A percentile compares a stretch with the other conserved stretches of the same genome.
Conservation (phyloP, 2,329 filamentous ascomycete genomes). For the Tolypocladium guangdongense region DNA sequence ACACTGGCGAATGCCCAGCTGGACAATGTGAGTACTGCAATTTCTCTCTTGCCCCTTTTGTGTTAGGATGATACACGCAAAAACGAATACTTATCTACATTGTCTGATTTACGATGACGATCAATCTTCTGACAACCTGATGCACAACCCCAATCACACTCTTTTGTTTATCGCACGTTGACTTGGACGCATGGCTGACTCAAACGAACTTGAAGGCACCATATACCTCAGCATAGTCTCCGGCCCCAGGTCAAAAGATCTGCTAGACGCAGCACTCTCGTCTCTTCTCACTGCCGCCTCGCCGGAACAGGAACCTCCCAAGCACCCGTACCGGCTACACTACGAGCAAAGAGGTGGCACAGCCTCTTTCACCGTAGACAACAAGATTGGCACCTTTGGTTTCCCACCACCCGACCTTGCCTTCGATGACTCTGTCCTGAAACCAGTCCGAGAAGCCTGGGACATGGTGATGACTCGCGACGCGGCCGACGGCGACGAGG, state of each 20-base stretch:
- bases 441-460: slow-evolving; percentile 62
- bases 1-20: slow-evolving; percentile 81
- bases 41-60: slow-evolving; percentile 19
- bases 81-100: slow-evolving; percentile 99
- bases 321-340: slow-evolving; percentile 38
- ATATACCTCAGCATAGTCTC: slow-evolving; percentile 27
- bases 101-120: slow-evolving; percentile 94
- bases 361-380: slow-evolving; percentile 19
- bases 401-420: slow-evolving; percentile 52
- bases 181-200: slow-evolving; percentile 19
- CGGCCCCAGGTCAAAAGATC: slow-evolving; percentile 19
- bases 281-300: slow-evolving; percentile 26
- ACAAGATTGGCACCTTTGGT: slow-evolving; percentile 44
- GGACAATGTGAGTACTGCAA: slow-evolving; percentile 70
- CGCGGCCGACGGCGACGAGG: slow-evolving; percentile 25
- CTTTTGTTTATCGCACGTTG: slow-evolving; percentile 3
- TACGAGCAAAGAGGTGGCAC: slow-evolving; percentile 39
- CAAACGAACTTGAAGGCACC: slow-evolving; percentile 13
- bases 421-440: slow-evolving; percentile 61
- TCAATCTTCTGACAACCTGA: slow-evolving; percentile 85
- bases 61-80: slow-evolving; percentile 69
- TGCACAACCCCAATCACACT: slow-evolving; percentile 26
- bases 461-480: slow-evolving; percentile 44
- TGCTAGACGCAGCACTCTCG: slow-evolving; percentile 29
- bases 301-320: slow-evolving; percentile 14